Evolutionary conservation across 352 stramenopile genomes (phyloP).

Genomic region (Phytophthora colocasiae): DNA sequence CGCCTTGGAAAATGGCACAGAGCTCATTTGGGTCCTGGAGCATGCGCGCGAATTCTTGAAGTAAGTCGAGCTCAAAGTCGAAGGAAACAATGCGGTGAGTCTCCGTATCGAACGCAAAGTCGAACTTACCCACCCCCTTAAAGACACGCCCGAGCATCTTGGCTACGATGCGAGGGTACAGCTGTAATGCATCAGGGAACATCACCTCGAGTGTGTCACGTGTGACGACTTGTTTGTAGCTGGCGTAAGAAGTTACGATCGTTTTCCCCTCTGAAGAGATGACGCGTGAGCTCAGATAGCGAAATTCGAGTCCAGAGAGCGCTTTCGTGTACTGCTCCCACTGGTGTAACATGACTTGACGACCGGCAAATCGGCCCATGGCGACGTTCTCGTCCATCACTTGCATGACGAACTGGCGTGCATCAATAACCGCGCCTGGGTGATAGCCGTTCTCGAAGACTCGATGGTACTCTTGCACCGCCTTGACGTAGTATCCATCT

Average conservation of each 20-base stretch:
- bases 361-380: slow-evolving; percentile 49
- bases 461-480: slow-evolving; percentile 61
- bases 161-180: slow-evolving; percentile 29
- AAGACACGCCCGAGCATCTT: slow-evolving; percentile 47
- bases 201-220: slow-evolving; percentile 56
- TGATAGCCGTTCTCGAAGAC: slow-evolving; percentile 66
- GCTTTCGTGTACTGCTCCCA: slow-evolving; percentile 59
- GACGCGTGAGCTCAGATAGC: slow-evolving; percentile 43
- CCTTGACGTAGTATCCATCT: slow-evolving; percentile 57
- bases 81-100: slow-evolving; percentile 49
- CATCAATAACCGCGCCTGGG: slow-evolving; percentile 24
- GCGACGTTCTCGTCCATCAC: slow-evolving; percentile 59
- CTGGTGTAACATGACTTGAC: slow-evolving; percentile 58
- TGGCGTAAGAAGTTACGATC: slow-evolving; percentile 50
- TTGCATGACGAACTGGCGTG: slow-evolving; percentile 45
- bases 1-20: slow-evolving; percentile 45
- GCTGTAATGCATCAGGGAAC: slow-evolving; percentile 49
- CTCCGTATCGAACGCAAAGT: slow-evolving; percentile 54
- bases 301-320: slow-evolving; percentile 45
- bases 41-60: slow-evolving; percentile 46
- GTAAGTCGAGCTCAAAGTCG: slow-evolving; percentile 54
- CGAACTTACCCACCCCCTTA: slow-evolving; percentile 38
- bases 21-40: slow-evolving; percentile 50
- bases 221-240: slow-evolving; percentile 52
- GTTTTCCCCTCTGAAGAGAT: slow-evolving; percentile 21